Base-by-base conservation (phyloP, 1,284 basidiomycete genomes). In the Fomitopsis palustris region DNA sequence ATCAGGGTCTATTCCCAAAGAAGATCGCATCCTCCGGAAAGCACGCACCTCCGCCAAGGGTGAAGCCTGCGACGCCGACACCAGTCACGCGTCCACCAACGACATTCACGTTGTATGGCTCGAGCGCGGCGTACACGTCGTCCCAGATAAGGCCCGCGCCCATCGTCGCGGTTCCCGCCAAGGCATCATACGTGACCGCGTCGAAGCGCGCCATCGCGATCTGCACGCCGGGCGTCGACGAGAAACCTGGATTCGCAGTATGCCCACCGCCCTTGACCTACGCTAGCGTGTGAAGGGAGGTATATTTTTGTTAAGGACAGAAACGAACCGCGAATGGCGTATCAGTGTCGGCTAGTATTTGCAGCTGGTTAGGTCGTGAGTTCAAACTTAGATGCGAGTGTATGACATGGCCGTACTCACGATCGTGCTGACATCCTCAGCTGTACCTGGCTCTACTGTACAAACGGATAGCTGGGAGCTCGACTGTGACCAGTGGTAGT, bases 251-350 rank as follows among this genome's bases (percentile, higher is more conserved):
- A 62, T 81, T 81, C 5, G 74, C 69, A 0, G 77, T 64, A 64
- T 83, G 81, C 0, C 81, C 82, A 23, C 78, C 82, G 9, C 79
- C 76, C 64, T 82, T 82, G 58, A 83, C 72, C 75, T 80, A 57
- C 81, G 10, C 16, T 10, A 17, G 39, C 25, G 55, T 41, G 31
- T 27, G 7, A 29, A 17, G 17, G 35, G n/a, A 16, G 42, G 2
- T 39, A 16, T 3, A 21, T 27, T 19, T 3, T 19, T n/a, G 14
- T 21, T 82, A n/a, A 31, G 16, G 2, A 17, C 61, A 16, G 14
- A 6, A 25, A 39, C 72, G 53, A 57, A 78, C 76, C 2, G 73
- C 77, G 52, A 80, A 80, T 1, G 75, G 71, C 1, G 75, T 77
- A 39, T 68, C 55, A 4, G 69, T 71, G 38, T 52, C 60, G 7